These are phyloP conservation scores for Tylopilus cervinicoccineus DNA, from an alignment of 768 basidiomycete species.

Conservation along the genomic window DNA sequence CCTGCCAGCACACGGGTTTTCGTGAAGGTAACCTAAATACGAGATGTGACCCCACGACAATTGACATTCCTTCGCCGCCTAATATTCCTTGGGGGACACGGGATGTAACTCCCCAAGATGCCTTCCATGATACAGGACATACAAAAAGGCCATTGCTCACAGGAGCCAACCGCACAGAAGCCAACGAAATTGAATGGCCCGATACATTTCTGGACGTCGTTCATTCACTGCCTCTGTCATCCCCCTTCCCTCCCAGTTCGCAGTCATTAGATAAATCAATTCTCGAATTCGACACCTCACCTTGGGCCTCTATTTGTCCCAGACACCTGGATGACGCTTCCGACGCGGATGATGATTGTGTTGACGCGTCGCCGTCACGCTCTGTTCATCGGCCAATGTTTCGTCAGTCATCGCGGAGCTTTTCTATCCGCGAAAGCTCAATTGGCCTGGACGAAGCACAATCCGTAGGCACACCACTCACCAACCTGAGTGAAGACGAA, in stretches of 20 bases:
- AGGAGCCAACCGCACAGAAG: not conserved
- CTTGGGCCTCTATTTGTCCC: not conserved
- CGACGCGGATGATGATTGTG: not conserved
- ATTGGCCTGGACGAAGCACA: not conserved
- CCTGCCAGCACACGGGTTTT: too few relatives aligned
- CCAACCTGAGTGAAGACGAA: not conserved
- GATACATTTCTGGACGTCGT: not conserved
- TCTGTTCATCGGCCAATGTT: not conserved
- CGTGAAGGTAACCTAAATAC: not conserved
- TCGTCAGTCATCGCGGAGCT: not conserved
- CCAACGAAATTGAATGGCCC: not conserved
- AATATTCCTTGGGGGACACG: not conserved
- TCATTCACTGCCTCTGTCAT: slow-evolving; percentile 20
- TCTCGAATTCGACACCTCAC: slow-evolving; percentile 25
- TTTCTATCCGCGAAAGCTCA: not conserved
- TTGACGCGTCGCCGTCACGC: not conserved
- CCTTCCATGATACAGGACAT: slow-evolving; percentile 4
- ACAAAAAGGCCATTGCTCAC: not conserved
- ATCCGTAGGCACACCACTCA: not conserved
- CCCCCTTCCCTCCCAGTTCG: slow-evolving; percentile 18
- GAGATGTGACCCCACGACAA: not conserved
- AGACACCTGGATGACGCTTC: not conserved
- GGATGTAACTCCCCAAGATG: not conserved
- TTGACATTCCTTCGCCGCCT: not conserved
- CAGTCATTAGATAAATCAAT: slow-evolving; percentile 13